Evolutionary conservation across 306 rosid genomes (phyloP), one percentile per base, ranked within the genome.

Genomic region (Rosa rugosa): DNA sequence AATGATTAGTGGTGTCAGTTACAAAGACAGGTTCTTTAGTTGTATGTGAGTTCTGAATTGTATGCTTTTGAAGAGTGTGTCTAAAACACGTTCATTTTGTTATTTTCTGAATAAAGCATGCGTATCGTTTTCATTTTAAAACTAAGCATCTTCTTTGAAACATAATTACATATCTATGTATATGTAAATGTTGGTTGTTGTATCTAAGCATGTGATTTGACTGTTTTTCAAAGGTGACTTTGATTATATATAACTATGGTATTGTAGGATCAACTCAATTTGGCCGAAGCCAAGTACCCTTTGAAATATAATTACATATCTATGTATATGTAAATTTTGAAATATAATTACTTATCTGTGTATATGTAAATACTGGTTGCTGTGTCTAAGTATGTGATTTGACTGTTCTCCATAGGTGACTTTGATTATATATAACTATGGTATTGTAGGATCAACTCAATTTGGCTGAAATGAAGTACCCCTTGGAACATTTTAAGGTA

Each of bases 221-320:
- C 67, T 62, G 67, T 27, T 62, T 62, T 60, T 5, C 44, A 0
- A 16, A 14, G 69, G 45, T 16, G n/a, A 34, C 22, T 60, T 59
- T 64, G 40, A 34, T 36, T 18, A 27, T 38, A 5, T 83, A 41
- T 70, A 69, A 76, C 81, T 60, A 41, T 81, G 80, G 67, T 77
- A 50, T 72, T 90, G 90, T 74, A 94, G 97, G 99, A 86, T 88
- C 98, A 95, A 91, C 85, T 95, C 73, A 91, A 87, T 87, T 80
- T 90, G 91, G 91, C 90, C 80, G 98, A 95, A 59, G 88, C 88
- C 86, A 92, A 91, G 86, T 67, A 90, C 80, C 94, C 98, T 38
- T 45, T 92, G 88, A 91, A 85, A 57, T 91, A 91, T 83, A 31
- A 23, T 10, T 25, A 60, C 14, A 10, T 10, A 11, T 60, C 38